Evolutionary conservation across 768 basidiomycete genomes (phyloP), one percentile per base, ranked within the genome.

Genomic region (Grammothele lineata): DNA sequence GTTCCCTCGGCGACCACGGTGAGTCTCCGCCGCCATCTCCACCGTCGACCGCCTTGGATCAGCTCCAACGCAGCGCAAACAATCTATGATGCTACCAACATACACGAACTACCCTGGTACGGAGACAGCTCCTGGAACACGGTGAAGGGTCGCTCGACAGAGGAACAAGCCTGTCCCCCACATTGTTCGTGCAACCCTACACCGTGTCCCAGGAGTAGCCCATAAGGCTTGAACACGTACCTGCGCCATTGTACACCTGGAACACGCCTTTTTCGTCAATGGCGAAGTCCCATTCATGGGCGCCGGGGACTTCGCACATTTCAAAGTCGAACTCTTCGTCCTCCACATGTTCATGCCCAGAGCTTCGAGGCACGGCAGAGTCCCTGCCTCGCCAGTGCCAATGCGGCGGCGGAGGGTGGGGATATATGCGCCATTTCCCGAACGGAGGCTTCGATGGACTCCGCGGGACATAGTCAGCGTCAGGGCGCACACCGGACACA

Each of bases 201-300:
- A n/a, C n/a, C n/a, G n/a, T n/a, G n/a, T n/a, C n/a, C n/a, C n/a
- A n/a, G n/a, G n/a, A n/a, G n/a, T n/a, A n/a, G n/a, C n/a, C n/a
- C n/a, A n/a, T n/a, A n/a, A n/a, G n/a, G n/a, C n/a, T n/a, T n/a
- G 14, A 30, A 14, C 27, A 30, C 27, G 27, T 14, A 30, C 27
- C 27, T 30, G 7, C 27, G 7, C 27, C 27, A 23, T 74, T 68
- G 62, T 91, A 93, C 1, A 97, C 85, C 60, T 95, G 91, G 61
- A 76, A 96, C 4, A 99, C 89, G 2, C 96, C 96, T 61, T 83
- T 88, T 25, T 86, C 82, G 59, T 97, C 95, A 15, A 97, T 67
- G 46, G 71, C 72, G 57, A 82, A 92, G 2, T 69, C 70, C 77
- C 81, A 84, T 38, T 62, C 59, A 21, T 81, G 64, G 47, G 85